phyloP scores from a whole-genome alignment of 148 eudicot species.

The Spergularia marina region DNA sequence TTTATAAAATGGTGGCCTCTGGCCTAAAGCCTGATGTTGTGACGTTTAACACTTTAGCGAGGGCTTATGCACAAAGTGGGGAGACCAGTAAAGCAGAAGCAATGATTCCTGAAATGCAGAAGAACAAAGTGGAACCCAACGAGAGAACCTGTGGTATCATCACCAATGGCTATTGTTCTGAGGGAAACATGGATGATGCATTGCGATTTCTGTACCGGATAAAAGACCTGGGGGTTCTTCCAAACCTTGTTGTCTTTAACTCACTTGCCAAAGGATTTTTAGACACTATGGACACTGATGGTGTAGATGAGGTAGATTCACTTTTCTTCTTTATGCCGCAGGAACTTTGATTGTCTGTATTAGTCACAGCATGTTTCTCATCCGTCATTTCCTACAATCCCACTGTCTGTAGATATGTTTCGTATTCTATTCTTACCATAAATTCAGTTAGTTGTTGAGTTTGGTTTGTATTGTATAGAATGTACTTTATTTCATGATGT shows the following conservation, averaged over 20 bases:
- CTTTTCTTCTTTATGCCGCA: not conserved
- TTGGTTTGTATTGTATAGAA: no score
- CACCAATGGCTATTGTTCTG: conserved; percentile 73
- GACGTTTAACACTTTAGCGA: conserved; percentile 73
- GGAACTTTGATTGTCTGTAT: not conserved
- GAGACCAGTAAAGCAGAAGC: conserved; percentile 75
- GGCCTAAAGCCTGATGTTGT: conserved; percentile 86
- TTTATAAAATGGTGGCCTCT: conserved; percentile 64
- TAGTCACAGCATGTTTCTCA: no score
- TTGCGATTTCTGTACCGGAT: conserved; percentile 72
- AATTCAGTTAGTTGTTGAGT: no score
- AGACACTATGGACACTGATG: conserved; percentile 58
- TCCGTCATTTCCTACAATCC: no score
- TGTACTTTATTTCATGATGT: no score
- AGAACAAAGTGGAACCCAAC: conserved; percentile 57
- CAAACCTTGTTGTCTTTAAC: conserved; percentile 78
- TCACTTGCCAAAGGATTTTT: conserved; percentile 82
- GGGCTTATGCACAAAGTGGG: conserved; percentile 64
- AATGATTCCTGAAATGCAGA: conserved; percentile 70
- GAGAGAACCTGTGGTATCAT: conserved; percentile 89
- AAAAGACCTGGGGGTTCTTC: conserved; percentile 68
- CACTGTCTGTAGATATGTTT: no score
- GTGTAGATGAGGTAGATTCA: conserved; percentile 83
- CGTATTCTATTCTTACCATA: no score
- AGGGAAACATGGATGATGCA: conserved; percentile 80